Conservation (phyloP, 2,329 filamentous ascomycete genomes). For the Neonectria faginata region DNA sequence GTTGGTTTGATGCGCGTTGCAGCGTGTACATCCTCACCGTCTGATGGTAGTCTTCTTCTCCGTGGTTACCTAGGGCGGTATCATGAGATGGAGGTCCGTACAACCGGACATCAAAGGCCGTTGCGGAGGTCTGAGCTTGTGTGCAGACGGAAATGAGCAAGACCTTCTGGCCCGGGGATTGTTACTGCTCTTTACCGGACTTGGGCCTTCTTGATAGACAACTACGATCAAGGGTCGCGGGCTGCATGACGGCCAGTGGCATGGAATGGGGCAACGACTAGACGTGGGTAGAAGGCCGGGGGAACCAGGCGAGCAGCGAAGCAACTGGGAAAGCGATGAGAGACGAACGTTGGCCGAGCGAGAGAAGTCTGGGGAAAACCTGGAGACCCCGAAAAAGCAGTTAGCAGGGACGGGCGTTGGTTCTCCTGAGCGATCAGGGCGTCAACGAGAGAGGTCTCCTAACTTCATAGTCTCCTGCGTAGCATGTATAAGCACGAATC, state of each 20-base stretch:
- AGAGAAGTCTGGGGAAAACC: slow-evolving; percentile 5
- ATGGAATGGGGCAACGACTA: neutral
- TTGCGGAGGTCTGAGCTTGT: neutral
- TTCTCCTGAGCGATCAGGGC: slow-evolving; percentile 1
- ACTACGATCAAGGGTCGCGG: neutral
- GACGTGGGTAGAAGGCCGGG: neutral
- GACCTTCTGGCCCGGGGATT: neutral
- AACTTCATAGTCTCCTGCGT: too few relatives aligned
- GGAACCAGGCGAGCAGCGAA: neutral
- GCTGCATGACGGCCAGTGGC: neutral
- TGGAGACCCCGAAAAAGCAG: neutral
- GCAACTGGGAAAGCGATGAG: neutral
- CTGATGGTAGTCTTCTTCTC: neutral
- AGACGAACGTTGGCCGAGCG: neutral
- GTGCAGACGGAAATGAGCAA: neutral
- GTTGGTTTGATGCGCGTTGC: neutral
- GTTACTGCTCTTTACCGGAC: neutral
- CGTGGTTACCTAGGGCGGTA: too few relatives aligned
- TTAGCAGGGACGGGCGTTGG: neutral
- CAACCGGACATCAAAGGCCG: neutral
- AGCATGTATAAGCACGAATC: neutral
- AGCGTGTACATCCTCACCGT: neutral
- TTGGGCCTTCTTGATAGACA: neutral
- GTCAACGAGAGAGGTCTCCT: neutral
- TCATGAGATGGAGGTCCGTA: neutral